Evolutionary conservation across 352 stramenopile genomes (phyloP).

Genomic region (Elongisporangium prolatum): DNA sequence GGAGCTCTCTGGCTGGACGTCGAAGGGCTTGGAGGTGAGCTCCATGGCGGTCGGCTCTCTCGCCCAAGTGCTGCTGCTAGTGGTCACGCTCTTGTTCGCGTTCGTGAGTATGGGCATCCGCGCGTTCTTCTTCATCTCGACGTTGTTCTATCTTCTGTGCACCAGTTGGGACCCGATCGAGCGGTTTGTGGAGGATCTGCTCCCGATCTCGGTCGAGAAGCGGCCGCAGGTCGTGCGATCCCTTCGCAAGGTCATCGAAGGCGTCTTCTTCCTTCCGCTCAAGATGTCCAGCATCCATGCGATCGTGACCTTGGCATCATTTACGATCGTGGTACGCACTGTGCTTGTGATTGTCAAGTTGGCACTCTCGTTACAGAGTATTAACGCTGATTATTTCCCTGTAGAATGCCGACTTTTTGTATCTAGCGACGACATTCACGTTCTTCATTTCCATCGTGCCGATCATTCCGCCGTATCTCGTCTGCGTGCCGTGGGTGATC

Average conservation of each 20-base stretch:
- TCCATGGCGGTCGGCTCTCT: constrained; percentile 79
- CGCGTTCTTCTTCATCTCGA: constrained; percentile 86
- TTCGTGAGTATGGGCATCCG: constrained; percentile 85
- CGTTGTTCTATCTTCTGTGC: constrained; percentile 83
- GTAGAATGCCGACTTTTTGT: constrained; percentile 84
- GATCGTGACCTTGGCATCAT: constrained; percentile 85
- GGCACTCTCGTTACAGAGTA: too few species aligned
- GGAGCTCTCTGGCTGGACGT: constrained; percentile 83
- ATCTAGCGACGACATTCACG: constrained; percentile 76
- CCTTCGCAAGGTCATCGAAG: constrained; percentile 76
- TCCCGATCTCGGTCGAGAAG: constrained; percentile 75
- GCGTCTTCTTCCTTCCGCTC: constrained; percentile 83
- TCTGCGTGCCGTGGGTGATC: constrained; percentile 80
- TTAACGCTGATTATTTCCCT: neutral
- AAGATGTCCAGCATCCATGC: constrained; percentile 88
- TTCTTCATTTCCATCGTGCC: constrained; percentile 89
- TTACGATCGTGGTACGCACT: constrained; percentile 67
- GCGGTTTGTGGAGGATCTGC: constrained; percentile 69
- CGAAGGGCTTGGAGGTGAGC: constrained; percentile 79
- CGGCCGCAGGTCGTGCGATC: constrained; percentile 63
- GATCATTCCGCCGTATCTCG: constrained; percentile 82
- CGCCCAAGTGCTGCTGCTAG: constrained; percentile 70
- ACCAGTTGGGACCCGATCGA: constrained; percentile 87
- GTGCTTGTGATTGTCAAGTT: constrained; percentile 1
- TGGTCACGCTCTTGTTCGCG: constrained; percentile 74